These are phyloP conservation scores for Diophrys appendiculata DNA, from an alignment of 73 alveolate species.

Conservation along the genomic window DNA sequence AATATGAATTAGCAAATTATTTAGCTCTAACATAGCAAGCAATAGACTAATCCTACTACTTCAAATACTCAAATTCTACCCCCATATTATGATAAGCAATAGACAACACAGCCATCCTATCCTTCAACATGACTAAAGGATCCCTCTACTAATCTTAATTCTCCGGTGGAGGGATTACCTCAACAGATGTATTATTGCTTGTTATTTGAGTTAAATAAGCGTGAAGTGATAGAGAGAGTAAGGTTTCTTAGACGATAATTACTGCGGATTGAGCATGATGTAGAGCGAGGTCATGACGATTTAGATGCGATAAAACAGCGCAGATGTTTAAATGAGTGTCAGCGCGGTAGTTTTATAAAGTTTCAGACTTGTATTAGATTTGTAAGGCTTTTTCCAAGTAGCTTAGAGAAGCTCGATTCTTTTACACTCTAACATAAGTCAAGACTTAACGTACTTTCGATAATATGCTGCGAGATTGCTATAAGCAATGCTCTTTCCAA, in stretches of 20 bases:
- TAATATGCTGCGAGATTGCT: constrained; percentile 84
- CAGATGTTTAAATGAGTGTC: constrained; percentile 86
- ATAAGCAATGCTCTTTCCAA: constrained; percentile 74
- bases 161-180: too few species aligned
- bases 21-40: constrained; percentile 68
- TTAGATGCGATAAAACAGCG: constrained; percentile 74
- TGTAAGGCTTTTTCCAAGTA: constrained; percentile 76
- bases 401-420: constrained; percentile 68
- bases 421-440: constrained; percentile 34
- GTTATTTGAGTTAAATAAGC: too few species aligned
- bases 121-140: too few species aligned
- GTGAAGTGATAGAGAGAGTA: too few species aligned
- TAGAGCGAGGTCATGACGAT: constrained; percentile 75
- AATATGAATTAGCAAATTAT: constrained; percentile 63
- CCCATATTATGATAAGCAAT: constrained; percentile 87
- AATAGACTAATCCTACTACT: constrained; percentile 71
- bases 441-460: constrained; percentile 58
- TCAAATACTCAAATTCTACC: constrained; percentile 80
- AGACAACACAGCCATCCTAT: constrained; percentile 76
- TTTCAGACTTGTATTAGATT: constrained; percentile 45
- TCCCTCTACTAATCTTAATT: too few species aligned
- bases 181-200: too few species aligned
- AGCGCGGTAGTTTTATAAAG: constrained; percentile 53
- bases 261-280: constrained; percentile 76
- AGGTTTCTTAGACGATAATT: constrained; percentile 58